These are phyloP conservation scores for Lavandula angustifolia DNA, from an alignment of 257 asterid species.

Conservation along the genomic window DNA sequence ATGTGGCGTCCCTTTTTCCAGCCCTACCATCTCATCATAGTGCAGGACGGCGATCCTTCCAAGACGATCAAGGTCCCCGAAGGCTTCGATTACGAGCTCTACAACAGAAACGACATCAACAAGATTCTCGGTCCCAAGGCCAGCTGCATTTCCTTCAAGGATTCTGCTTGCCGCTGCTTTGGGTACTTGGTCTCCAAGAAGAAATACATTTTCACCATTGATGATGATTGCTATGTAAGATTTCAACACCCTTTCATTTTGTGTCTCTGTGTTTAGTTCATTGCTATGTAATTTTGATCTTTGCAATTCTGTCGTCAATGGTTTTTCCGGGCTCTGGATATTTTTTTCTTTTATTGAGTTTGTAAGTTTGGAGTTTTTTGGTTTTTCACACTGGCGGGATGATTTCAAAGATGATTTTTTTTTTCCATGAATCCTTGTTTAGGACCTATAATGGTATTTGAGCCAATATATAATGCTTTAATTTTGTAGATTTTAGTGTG, in stretches of 20 bases:
- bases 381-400: not conserved
- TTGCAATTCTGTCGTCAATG: not conserved
- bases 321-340: not conserved
- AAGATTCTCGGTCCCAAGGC: constrained; percentile 51
- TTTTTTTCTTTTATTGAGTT: not conserved
- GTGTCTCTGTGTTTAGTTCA: not conserved
- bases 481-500: not conserved
- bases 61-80: constrained; percentile 45
- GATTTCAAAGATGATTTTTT: not conserved
- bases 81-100: constrained; percentile 50
- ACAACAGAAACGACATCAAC: constrained; percentile 46
- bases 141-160: constrained; percentile 51
- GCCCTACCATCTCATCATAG: constrained; percentile 46
- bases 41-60: constrained; percentile 50
- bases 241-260: not conserved
- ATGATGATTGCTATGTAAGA: constrained; percentile 53
- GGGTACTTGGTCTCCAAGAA: constrained; percentile 50
- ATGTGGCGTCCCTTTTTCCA: constrained; percentile 52
- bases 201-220: constrained; percentile 55
- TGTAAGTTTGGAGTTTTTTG: constrained; percentile 20
- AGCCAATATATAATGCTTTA: not conserved
- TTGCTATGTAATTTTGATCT: constrained; percentile 1
- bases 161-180: constrained; percentile 53
- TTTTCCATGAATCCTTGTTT: not conserved
- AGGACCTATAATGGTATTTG: not conserved